Base-by-base conservation (phyloP, 306 rosid species). In the Vigna unguiculata region DNA sequence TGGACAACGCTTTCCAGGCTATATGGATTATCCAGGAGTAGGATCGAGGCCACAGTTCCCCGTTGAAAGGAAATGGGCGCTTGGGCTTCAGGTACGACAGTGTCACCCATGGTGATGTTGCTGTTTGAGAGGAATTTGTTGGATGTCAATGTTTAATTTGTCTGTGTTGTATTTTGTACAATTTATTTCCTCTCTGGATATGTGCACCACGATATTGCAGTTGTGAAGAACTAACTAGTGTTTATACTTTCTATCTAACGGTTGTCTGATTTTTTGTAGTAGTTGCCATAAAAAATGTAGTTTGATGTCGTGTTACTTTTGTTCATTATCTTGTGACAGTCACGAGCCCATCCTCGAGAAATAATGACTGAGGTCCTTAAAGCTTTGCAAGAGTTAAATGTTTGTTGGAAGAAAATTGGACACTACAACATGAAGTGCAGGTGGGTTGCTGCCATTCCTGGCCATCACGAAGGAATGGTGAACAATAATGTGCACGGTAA, bases 361-460 rank as follows among this genome's bases (percentile, higher is more conserved):
- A 92, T 95, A 86, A 95, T 95, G 98, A 81, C 89, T 0, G 97
- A 92, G 89, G 98, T 95, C 74, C 96, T 95, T 51, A 90, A 85
- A 84, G 97, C 97, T 73, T 78, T 95, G 80, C 97, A 89, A 92
- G 97, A 83, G 82, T 82, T 95, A 63, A 88, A 73, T 74, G 98
- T 95, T 63, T 75, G 90, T 65, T 95, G 98, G 98, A 95, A 95
- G 87, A 95, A 90, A 87, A 92, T 95, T 51, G 98, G 98, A 2
- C 97, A 87, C 79, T 95, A 95, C 89, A 95, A 90, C 85, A 92
- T 95, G 97, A 95, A 92, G 86, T 95, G 98, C 80, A 84, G 91
- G 81, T 92, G 97, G 95, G 78, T 81, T 71, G 84, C 84, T 41
- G 86, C 85, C 61, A 68, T 68, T 68, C 76, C 86, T 46, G 91